A percentile compares a stretch with the other conserved stretches of the same genome.
Evolutionary conservation across 1,284 basidiomycete genomes (phyloP).

Genomic region (Salmacisia buchloeana): DNA sequence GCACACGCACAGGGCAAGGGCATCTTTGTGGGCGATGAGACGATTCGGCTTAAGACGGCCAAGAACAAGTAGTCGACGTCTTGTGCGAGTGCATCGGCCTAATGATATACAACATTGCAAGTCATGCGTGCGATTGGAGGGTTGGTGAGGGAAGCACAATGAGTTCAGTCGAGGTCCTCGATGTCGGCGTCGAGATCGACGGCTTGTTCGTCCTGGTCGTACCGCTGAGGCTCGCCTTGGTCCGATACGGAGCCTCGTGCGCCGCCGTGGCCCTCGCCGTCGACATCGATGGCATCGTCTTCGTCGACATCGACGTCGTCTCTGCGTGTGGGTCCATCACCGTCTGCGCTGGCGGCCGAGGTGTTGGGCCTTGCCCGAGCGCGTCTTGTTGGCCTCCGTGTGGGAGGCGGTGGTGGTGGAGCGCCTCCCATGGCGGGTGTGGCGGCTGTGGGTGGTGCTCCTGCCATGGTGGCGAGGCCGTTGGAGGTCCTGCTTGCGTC

Average conservation of each 20-base stretch:
- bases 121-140: neutral
- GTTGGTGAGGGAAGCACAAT: neutral
- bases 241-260: too few relatives aligned
- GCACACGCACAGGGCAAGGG: conserved; percentile 57
- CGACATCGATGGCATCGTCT: neutral
- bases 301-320: neutral
- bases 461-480: too few relatives aligned
- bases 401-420: too few relatives aligned
- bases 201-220: too few relatives aligned
- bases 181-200: neutral
- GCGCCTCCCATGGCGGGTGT: too few relatives aligned
- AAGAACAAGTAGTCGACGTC: conserved; percentile 79
- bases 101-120: neutral
- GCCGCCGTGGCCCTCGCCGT: neutral
- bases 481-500: neutral
- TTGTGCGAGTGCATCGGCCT: neutral
- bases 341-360: neutral
- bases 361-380: neutral
- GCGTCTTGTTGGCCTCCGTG: neutral
- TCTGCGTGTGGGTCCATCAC: neutral
- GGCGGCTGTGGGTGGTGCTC: too few relatives aligned
- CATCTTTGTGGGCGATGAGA: conserved; percentile 83
- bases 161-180: conserved; percentile 8
- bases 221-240: too few relatives aligned
- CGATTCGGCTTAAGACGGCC: conserved; percentile 78